phyloP scores from a whole-genome alignment of 139 green algal genomes.

The Pleodorina starrii region DNA sequence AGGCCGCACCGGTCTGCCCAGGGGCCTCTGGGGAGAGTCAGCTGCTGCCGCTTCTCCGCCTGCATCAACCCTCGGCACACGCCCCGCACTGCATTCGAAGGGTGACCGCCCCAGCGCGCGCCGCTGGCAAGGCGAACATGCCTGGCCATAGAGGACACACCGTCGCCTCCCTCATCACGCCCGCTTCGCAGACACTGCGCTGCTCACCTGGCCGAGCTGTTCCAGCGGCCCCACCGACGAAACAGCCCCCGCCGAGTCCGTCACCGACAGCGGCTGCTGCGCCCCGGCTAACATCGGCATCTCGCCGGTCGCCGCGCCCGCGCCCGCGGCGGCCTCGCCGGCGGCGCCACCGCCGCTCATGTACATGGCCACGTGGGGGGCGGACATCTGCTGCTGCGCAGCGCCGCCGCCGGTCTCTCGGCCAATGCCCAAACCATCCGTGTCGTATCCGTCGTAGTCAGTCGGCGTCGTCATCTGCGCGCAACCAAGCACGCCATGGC shows the following conservation, averaged over 20 bases:
- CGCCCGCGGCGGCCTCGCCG: background rate
- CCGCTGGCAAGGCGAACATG: too few species aligned
- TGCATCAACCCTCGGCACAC: too few species aligned
- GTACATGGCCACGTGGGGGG: conserved; percentile 30
- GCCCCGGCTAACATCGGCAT: background rate
- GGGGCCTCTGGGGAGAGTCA: too few species aligned
- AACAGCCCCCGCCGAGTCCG: background rate
- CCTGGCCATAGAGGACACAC: too few species aligned
- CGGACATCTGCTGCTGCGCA: background rate
- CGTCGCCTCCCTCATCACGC: too few species aligned
- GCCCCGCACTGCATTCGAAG: too few species aligned
- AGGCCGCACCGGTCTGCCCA: too few species aligned
- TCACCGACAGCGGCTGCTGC: background rate
- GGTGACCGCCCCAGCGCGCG: too few species aligned
- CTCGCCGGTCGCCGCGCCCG: background rate
- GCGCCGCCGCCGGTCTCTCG: background rate
- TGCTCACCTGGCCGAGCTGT: background rate
- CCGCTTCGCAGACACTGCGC: too few species aligned
- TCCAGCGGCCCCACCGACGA: background rate
- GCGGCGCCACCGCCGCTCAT: background rate
- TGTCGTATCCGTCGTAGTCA: conserved; percentile 25
- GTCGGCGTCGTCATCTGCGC: conserved; percentile 16
- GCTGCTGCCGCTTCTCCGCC: too few species aligned
- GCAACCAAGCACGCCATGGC: too few species aligned
- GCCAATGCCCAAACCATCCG: background rate